Conservation (phyloP, 1,284 basidiomycete genomes). For the Crocinoboletus sp. region DNA sequence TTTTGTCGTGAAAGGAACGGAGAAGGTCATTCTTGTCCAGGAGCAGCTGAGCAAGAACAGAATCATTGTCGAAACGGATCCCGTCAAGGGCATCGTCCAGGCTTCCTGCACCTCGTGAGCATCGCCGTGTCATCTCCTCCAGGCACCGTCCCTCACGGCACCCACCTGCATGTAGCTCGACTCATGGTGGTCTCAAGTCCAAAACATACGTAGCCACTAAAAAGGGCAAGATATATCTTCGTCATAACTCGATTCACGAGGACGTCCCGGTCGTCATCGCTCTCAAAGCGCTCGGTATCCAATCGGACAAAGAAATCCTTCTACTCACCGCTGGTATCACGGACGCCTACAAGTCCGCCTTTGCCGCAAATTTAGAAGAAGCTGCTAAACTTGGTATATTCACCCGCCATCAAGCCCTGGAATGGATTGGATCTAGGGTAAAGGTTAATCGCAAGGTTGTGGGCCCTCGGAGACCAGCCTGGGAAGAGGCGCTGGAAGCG, state of each 20-base stretch:
- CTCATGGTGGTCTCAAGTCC: slow-evolving; percentile 95
- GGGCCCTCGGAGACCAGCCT: slow-evolving; percentile 78
- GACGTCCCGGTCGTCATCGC: slow-evolving; percentile 96
- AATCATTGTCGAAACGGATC: slow-evolving; percentile 96
- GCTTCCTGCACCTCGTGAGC: slow-evolving; percentile 95
- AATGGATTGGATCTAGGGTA: slow-evolving; percentile 92
- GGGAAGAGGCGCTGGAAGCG: slow-evolving; percentile 96
- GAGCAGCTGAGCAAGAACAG: slow-evolving; percentile 99
- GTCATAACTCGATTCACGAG: slow-evolving; percentile 98
- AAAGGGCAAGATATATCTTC: slow-evolving; percentile 90
- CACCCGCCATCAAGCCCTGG: slow-evolving; percentile 91
- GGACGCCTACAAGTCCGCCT: slow-evolving; percentile 85
- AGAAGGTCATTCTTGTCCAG: slow-evolving; percentile 99
- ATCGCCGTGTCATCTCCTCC: neutral
- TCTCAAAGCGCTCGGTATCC: slow-evolving; percentile 94
- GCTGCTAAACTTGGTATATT: slow-evolving; percentile 88
- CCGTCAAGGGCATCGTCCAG: slow-evolving; percentile 88
- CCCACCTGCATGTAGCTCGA: slow-evolving; percentile 58
- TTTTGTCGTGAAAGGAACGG: slow-evolving; percentile 99
- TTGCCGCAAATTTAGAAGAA: slow-evolving; percentile 93
- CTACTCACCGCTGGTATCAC: slow-evolving; percentile 92
- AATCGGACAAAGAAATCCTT: slow-evolving; percentile 98
- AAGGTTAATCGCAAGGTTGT: slow-evolving; percentile 82
- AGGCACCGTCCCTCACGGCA: slow-evolving; percentile 9
- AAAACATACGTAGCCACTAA: slow-evolving; percentile 98